A percentile compares a stretch with the other conserved stretches of the same genome.
phyloP scores from a whole-genome alignment of 306 rosid genomes.

The Gynostemma pentaphyllum region DNA sequence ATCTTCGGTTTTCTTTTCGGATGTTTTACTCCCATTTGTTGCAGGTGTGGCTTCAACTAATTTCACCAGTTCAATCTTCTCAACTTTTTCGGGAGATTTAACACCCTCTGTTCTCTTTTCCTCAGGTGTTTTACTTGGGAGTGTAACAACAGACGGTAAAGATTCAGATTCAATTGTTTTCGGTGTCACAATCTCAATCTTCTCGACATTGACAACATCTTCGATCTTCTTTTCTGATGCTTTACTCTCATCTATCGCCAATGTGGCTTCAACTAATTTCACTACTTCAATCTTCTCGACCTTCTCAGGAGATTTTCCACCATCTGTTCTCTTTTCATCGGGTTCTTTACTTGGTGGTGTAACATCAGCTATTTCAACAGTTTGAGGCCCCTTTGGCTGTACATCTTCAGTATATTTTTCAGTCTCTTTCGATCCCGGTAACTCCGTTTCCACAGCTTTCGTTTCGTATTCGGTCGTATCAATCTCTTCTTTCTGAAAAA shows the following conservation, averaged over 20 bases:
- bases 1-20: background rate
- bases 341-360: background rate
- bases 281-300: background rate
- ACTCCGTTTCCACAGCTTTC: background rate
- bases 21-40: background rate
- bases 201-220: too few species aligned
- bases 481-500: constrained; percentile 9
- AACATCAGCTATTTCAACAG: background rate
- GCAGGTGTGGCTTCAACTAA: background rate
- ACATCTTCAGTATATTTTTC: background rate
- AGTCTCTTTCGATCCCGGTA: background rate
- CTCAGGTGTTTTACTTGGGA: background rate
- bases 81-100: background rate
- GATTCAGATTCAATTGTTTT: background rate
- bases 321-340: background rate
- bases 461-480: background rate
- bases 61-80: background rate
- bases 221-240: background rate
- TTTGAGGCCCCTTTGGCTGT: background rate
- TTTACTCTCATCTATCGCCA: background rate
- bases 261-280: background rate
- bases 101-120: background rate
- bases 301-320: background rate
- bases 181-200: background rate
- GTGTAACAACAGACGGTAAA: background rate